Conservation (phyloP, 306 rosid species). For the Alnus glutinosa region DNA sequence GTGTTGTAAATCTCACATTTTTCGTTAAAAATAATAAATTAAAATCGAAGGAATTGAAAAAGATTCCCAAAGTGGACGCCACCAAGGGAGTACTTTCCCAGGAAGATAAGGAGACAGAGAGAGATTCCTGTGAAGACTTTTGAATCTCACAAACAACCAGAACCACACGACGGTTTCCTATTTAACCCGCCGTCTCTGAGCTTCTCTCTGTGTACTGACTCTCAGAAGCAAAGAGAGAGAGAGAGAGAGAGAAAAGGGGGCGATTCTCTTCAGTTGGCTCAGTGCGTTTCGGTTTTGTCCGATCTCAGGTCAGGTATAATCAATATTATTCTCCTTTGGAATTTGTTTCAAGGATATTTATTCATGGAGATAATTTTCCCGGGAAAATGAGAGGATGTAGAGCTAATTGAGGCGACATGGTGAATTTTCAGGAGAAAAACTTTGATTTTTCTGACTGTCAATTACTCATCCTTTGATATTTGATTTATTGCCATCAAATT, state of each 20-base stretch:
- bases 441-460: not conserved
- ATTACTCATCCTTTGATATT: not conserved
- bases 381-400: not conserved
- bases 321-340: not conserved
- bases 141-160: not conserved
- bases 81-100: not conserved
- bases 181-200: not conserved
- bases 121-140: not conserved
- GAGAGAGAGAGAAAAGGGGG: not conserved
- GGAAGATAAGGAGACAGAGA: not conserved
- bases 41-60: no score
- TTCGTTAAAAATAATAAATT: no score
- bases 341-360: not conserved
- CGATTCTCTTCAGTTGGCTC: not conserved
- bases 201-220: not conserved
- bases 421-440: not conserved
- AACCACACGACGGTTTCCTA: not conserved
- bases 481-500: not conserved
- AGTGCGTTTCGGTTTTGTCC: not conserved
- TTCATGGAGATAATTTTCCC: not conserved
- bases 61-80: no score
- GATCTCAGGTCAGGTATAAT: slow-evolving; percentile 1
- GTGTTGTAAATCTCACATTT: no score
- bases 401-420: not conserved
- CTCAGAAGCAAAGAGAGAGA: not conserved